Percentiles rank a stretch among this genome's conserved stretches.
Conservation (phyloP, 2,329 filamentous ascomycete species). For the Fusarium miscanthi region DNA sequence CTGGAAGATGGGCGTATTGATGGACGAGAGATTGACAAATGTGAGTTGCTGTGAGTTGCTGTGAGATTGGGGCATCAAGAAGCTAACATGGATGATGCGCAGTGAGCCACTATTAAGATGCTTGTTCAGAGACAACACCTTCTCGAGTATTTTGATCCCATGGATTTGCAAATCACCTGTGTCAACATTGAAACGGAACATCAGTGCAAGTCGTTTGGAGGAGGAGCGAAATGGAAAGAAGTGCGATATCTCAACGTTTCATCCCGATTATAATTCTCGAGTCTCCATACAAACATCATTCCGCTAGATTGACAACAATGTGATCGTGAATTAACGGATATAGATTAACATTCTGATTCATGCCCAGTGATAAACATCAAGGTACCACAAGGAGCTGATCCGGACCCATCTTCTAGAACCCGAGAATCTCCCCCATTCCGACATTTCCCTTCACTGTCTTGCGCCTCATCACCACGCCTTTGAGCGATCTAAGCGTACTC, state of each 20-base stretch:
- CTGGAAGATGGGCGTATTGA: background rate
- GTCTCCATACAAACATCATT: background rate
- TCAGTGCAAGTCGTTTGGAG: background rate
- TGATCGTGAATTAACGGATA: background rate
- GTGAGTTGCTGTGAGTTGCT: background rate
- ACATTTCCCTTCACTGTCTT: background rate
- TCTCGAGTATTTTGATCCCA: too few species aligned
- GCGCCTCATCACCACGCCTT: background rate
- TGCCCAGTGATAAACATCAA: background rate
- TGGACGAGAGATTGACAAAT: background rate
- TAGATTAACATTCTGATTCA: background rate
- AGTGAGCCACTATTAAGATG: background rate
- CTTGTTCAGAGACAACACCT: background rate
- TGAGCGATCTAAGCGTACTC: background rate
- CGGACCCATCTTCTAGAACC: background rate
- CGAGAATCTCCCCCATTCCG: background rate
- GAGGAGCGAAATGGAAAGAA: background rate
- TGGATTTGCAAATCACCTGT: background rate
- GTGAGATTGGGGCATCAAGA: too few species aligned
- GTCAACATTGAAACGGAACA: background rate
- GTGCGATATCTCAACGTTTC: background rate
- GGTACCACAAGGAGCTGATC: background rate
- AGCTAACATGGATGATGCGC: background rate
- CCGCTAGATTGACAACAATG: background rate
- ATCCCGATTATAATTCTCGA: background rate